Evolutionary conservation across 2,329 filamentous ascomycete genomes (phyloP), one percentile per base, ranked within the genome.

Genomic region (Dothiorella sarmentorum): DNA sequence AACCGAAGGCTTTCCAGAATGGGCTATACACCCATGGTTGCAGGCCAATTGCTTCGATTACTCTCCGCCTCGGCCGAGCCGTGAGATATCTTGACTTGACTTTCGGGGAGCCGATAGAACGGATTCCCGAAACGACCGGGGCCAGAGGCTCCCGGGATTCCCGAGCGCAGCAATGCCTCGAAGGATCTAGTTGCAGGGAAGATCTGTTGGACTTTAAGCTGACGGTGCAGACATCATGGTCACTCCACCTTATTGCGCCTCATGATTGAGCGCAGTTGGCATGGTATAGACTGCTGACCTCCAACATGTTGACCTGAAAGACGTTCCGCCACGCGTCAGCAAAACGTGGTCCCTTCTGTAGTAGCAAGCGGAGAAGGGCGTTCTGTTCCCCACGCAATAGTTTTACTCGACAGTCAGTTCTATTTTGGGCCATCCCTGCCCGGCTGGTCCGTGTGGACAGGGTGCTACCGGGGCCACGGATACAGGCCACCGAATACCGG

Each of bases 21-120:
- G 33, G 49, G 49, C 35, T 53, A 26, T 53, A 17, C 47, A 20
- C 13, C 29, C 31, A 52, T 31, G 31, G 31, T 24, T 15, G 37
- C 35, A 53, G 9, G 15, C 43, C 35, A 47, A 5, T 7, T 38
- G 24, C 29, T 6, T 11, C 10, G 7, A 13, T 33, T 38, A 17
- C 49, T 1, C n/a, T n/a, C n/a, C n/a, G 15, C 49, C 49, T 53
- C 49, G 49, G 49, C 49, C 49, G 49, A 53, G 49, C 49, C 27
- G n/a, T 27, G 35, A 37, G 47, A 27, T 52, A 31, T 53, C 15
- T 40, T 11, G 33, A 29, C 35, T 15, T 29, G 5, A 10, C 20
- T 22, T 35, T 27, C 33, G 49, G 27, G 49, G 49, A 53, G 49
- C 49, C 49, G 49, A 40, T 15, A 9, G 24, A 27, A 17, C 24